Evolutionary conservation across 306 rosid genomes (phyloP), one percentile per base, ranked within the genome.

Genomic region (Lupinus albus): DNA sequence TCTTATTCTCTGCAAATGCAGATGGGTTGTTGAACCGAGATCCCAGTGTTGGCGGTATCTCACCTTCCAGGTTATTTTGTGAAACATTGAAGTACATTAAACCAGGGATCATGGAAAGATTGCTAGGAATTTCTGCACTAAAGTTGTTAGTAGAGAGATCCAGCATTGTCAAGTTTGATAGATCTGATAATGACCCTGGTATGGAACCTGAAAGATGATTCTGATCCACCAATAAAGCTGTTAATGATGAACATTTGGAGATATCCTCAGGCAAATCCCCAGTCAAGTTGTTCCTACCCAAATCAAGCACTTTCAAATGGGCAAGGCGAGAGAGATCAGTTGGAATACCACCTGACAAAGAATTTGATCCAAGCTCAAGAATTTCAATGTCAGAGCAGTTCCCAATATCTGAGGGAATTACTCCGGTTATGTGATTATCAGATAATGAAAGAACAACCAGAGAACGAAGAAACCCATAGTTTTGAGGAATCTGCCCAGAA

Each of bases 141-240:
- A 92, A 72, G 71, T 92, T 84, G 86, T 92, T 92, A 15, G 71
- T 73, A 21, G 98, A 89, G 84, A 92, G 91, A 78, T 87, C 91
- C 71, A 89, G 68, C 33, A 64, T 77, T 10, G 84, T 78, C 51
- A 92, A 70, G 78, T 85, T 82, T 50, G 78, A 72, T 45, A 92
- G 83, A 70, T 78, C 38, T 1, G 88, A 60, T 58, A 92, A 63
- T 25, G 96, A 84, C 68, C 62, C 86, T 0, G 96, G 92, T 66
- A 92, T 87, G 18, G 41, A 20, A 45, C 98, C 95, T 6, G 85
- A 84, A 61, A 92, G 90, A 78, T 21, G 81, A 60, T 92, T 92
- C 46, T 79, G 83, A 62, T 84, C 79, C 67, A 89, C 61, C 15
- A 72, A 59, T 71, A 92, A 77, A 14, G 79, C 71, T 11, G 64